A percentile compares a stretch with the other conserved stretches of the same genome.
phyloP scores from a whole-genome alignment of 2,329 filamentous ascomycete species.

The Fusarium neocosmosporiellum region DNA sequence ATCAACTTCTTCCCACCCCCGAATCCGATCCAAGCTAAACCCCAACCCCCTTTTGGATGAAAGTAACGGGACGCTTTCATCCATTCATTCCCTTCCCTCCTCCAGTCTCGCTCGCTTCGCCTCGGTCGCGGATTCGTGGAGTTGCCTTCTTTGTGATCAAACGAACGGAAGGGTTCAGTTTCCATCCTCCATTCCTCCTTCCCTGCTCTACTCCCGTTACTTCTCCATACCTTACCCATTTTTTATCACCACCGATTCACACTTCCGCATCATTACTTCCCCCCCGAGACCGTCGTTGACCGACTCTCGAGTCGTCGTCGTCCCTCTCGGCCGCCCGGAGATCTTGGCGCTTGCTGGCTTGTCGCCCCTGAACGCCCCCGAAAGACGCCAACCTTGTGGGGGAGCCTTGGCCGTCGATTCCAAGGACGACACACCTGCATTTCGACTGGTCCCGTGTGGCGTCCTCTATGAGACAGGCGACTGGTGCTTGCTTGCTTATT shows the following conservation, averaged over 20 bases:
- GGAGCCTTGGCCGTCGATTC: conserved; percentile 41
- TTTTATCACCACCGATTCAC: conserved; percentile 1
- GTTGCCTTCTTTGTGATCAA: conserved; percentile 15
- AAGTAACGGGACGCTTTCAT: neutral
- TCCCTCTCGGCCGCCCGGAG: conserved; percentile 35
- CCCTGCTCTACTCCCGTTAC: conserved; percentile 9
- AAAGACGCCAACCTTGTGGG: conserved; percentile 43
- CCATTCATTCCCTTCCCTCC: conserved; percentile 13
- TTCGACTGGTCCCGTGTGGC: conserved; percentile 43
- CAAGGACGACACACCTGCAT: conserved; percentile 40
- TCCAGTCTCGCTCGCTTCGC: conserved; percentile 12
- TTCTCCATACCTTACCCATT: neutral
- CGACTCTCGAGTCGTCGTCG: conserved; percentile 18
- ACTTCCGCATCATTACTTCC: conserved; percentile 18
- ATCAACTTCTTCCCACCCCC: conserved; percentile 13
- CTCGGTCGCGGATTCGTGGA: conserved; percentile 27
- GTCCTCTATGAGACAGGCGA: conserved; percentile 44
- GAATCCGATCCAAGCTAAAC: conserved; percentile 35
- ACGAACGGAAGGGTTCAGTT: neutral
- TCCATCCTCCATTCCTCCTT: conserved; percentile 3
- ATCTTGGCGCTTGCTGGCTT: conserved; percentile 38
- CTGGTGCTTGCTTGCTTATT: conserved; percentile 28
- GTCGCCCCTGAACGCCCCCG: conserved; percentile 31
- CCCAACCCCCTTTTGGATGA: conserved; percentile 42
- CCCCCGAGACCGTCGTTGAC: conserved; percentile 7